phyloP scores from a whole-genome alignment of 2,329 filamentous ascomycete genomes.

The Curvularia hawaiiensis region DNA sequence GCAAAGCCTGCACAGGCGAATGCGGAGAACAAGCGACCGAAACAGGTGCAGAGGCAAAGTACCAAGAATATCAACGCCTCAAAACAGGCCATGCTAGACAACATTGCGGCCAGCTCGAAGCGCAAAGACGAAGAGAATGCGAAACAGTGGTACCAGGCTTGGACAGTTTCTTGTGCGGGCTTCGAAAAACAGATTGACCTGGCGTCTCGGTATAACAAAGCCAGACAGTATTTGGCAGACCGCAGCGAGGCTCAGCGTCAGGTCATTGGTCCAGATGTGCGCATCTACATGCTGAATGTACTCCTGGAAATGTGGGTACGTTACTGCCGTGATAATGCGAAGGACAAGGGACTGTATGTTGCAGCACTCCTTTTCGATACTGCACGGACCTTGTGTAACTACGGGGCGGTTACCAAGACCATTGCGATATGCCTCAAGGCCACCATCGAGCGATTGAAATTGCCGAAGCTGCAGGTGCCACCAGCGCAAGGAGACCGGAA shows the following conservation, averaged over 20 bases:
- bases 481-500: conserved; percentile 44
- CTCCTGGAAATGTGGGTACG: conserved; percentile 56
- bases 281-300: conserved; percentile 57
- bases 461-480: conserved; percentile 46
- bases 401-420: conserved; percentile 36
- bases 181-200: conserved; percentile 55
- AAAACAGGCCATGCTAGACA: conserved; percentile 53
- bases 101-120: conserved; percentile 50
- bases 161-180: conserved; percentile 52
- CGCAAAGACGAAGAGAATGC: conserved; percentile 49
- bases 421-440: conserved; percentile 40
- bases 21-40: conserved; percentile 24
- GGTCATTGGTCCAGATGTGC: conserved; percentile 52
- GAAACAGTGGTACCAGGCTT: conserved; percentile 52
- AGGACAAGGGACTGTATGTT: conserved; percentile 38
- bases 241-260: conserved; percentile 49
- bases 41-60: conserved; percentile 32
- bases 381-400: conserved; percentile 35
- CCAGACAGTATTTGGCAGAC: conserved; percentile 54
- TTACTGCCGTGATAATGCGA: conserved; percentile 36
- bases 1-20: conserved; percentile 17
- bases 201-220: conserved; percentile 55
- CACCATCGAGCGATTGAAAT: conserved; percentile 47
- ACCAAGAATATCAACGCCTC: conserved; percentile 40
- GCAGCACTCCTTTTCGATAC: conserved; percentile 43